A percentile compares a stretch with the other conserved stretches of the same genome.
phyloP scores from a whole-genome alignment of 345 rosid genomes.

The Citrus medica region DNA sequence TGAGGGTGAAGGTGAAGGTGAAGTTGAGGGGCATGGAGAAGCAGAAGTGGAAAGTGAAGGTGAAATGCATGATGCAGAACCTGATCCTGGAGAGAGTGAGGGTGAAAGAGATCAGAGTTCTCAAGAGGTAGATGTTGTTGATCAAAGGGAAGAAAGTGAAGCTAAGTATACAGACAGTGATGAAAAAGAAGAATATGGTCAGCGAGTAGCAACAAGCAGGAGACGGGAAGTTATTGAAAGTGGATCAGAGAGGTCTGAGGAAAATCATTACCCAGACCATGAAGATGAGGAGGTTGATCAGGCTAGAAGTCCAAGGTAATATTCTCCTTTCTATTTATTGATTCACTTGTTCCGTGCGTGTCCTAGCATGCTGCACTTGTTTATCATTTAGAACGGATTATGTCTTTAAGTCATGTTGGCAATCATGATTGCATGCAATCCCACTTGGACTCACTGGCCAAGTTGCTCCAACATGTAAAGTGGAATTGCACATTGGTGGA shows the following conservation, averaged over 20 bases:
- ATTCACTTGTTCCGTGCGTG: neutral
- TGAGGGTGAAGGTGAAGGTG: constrained; percentile 60
- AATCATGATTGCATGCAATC: neutral
- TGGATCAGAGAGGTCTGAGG: constrained; percentile 87
- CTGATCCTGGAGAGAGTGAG: constrained; percentile 86
- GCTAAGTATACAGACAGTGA: constrained; percentile 69
- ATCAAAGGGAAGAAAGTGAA: constrained; percentile 66
- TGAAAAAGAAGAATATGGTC: constrained; percentile 65
- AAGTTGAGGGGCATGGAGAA: constrained; percentile 55
- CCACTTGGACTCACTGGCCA: neutral
- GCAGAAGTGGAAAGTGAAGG: constrained; percentile 71
- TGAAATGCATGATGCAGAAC: constrained; percentile 57
- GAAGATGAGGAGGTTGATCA: constrained; percentile 94
- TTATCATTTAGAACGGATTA: neutral
- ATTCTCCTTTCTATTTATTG: neutral
- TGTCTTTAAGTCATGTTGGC: neutral
- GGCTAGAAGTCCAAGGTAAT: constrained; percentile 66
- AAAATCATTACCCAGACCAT: constrained; percentile 57
- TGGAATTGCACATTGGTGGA: neutral
- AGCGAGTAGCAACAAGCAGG: constrained; percentile 54
- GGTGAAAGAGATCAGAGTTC: constrained; percentile 89
- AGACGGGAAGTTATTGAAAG: constrained; percentile 71
- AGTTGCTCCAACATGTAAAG: neutral
- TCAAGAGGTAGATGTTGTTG: constrained; percentile 65
- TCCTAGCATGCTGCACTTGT: neutral